These are phyloP conservation scores for Collybia mongolica DNA, from an alignment of 768 basidiomycete species.

Conservation along the genomic window DNA sequence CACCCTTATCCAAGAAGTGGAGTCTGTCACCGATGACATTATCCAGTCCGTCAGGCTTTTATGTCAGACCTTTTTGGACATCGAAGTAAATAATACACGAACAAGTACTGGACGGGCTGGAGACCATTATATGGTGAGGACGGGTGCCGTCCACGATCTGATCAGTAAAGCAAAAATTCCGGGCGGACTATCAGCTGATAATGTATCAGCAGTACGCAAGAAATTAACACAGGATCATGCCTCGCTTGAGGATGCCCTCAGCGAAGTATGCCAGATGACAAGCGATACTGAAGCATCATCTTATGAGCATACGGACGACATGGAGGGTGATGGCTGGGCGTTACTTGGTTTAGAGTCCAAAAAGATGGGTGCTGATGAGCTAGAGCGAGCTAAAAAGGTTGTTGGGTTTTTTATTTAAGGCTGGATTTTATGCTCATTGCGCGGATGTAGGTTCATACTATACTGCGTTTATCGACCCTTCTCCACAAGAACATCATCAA, in stretches of 20 bases:
- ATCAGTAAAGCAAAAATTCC: conserved; percentile 48
- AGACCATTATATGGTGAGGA: conserved; percentile 54
- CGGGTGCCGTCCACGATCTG: conserved; percentile 60
- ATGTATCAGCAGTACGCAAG: conserved; percentile 55
- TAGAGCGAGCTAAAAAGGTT: conserved; percentile 62
- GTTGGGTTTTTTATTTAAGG: conserved; percentile 5
- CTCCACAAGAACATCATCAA: conserved; percentile 61
- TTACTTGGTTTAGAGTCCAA: conserved; percentile 55
- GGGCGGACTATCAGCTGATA: conserved; percentile 53
- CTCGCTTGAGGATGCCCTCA: conserved; percentile 58
- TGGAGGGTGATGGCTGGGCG: conserved; percentile 58
- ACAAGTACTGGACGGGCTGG: conserved; percentile 20
- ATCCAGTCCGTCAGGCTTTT: conserved; percentile 45
- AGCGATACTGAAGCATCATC: conserved; percentile 30
- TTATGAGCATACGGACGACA: conserved; percentile 30
- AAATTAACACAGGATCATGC: conserved; percentile 50
- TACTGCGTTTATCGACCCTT: conserved; percentile 58
- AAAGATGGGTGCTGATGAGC: conserved; percentile 46
- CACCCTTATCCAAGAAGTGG: conserved; percentile 44
- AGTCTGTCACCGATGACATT: conserved; percentile 36
- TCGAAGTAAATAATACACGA: conserved; percentile 21
- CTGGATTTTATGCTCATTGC: conserved; percentile 1
- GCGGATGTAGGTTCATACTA: conserved; percentile 47
- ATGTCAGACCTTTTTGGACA: conserved; percentile 38
- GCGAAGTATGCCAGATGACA: conserved; percentile 58